Evolutionary conservation across 805 yeast genomes (phyloP).

Genomic region (Millerozyma acaciae): DNA sequence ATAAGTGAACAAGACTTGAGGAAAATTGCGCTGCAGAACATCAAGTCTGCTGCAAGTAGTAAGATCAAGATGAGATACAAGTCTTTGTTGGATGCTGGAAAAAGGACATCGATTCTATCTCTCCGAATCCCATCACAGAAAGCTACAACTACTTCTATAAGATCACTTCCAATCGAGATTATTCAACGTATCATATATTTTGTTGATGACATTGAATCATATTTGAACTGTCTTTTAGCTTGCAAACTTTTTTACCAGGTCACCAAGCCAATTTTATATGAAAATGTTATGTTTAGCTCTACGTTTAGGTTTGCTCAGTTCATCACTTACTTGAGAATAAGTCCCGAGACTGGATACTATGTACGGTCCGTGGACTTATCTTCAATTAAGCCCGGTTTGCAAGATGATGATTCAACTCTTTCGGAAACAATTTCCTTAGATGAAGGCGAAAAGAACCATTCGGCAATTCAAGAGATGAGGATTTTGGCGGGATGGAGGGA

Average conservation of each 20-base stretch:
- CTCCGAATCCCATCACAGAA: constrained; percentile 8
- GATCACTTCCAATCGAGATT: constrained; percentile 43
- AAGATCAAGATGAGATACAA: constrained; percentile 40
- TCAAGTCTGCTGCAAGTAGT: neutral
- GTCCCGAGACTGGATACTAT: constrained; percentile 50
- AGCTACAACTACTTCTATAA: constrained; percentile 13
- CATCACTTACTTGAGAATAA: constrained; percentile 59
- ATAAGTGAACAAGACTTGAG: constrained; percentile 17
- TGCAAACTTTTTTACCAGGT: constrained; percentile 47
- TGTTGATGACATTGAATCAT: constrained; percentile 33
- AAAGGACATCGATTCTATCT: constrained; percentile 37
- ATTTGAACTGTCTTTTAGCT: constrained; percentile 43
- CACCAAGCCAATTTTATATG: constrained; percentile 54
- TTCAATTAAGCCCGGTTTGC: constrained; percentile 31
- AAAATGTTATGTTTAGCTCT: constrained; percentile 53
- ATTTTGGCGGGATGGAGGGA: constrained; percentile 87
- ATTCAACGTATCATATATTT: constrained; percentile 34
- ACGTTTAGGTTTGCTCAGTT: constrained; percentile 81
- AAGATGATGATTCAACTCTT: constrained; percentile 10
- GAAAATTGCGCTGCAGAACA: neutral
- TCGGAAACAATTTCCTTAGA: neutral
- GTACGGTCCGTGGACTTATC: constrained; percentile 63
- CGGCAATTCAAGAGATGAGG: constrained; percentile 12
- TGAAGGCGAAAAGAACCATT: constrained; percentile 7
- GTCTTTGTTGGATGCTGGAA: constrained; percentile 45